phyloP scores from a whole-genome alignment of 2,329 filamentous ascomycete species.

The Exserohilum rostratum region DNA sequence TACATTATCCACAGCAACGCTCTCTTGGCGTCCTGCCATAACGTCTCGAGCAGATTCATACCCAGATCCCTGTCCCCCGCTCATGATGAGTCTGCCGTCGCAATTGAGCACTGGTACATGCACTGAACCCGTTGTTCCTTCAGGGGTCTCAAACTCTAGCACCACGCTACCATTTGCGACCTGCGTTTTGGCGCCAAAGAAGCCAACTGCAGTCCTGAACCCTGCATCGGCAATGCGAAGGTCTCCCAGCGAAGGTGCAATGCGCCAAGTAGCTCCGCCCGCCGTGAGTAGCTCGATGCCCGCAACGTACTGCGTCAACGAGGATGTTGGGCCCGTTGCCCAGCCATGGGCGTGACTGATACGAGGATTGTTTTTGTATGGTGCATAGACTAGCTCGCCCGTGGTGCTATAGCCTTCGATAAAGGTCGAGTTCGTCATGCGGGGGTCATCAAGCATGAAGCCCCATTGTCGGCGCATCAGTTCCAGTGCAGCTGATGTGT shows the following conservation, averaged over 20 bases:
- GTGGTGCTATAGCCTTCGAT: constrained; percentile 58
- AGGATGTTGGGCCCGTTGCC: constrained; percentile 57
- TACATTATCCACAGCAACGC: constrained; percentile 19
- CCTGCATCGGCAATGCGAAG: constrained; percentile 46
- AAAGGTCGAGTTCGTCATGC: constrained; percentile 61
- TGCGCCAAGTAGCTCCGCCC: constrained; percentile 46
- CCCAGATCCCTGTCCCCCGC: constrained; percentile 21
- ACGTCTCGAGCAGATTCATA: constrained; percentile 26
- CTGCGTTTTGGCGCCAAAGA: constrained; percentile 43
- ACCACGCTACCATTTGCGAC: constrained; percentile 20
- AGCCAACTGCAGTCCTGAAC: constrained; percentile 46
- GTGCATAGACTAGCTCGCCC: constrained; percentile 57
- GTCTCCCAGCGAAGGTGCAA: constrained; percentile 47
- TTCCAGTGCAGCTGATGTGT: constrained; percentile 49
- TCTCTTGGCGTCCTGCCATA: constrained; percentile 16
- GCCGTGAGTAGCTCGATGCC: constrained; percentile 50
- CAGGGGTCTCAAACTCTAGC: constrained; percentile 38
- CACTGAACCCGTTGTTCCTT: constrained; percentile 40
- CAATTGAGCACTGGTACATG: constrained; percentile 29
- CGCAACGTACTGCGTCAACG: constrained; percentile 52
- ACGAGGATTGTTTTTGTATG: constrained; percentile 56
- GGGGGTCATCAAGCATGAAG: constrained; percentile 61
- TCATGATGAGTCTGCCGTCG: constrained; percentile 26
- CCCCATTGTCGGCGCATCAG: constrained; percentile 59
- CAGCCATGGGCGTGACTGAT: constrained; percentile 59